phyloP scores from a whole-genome alignment of 2,329 filamentous ascomycete species.

The Aspergillus sp. region DNA sequence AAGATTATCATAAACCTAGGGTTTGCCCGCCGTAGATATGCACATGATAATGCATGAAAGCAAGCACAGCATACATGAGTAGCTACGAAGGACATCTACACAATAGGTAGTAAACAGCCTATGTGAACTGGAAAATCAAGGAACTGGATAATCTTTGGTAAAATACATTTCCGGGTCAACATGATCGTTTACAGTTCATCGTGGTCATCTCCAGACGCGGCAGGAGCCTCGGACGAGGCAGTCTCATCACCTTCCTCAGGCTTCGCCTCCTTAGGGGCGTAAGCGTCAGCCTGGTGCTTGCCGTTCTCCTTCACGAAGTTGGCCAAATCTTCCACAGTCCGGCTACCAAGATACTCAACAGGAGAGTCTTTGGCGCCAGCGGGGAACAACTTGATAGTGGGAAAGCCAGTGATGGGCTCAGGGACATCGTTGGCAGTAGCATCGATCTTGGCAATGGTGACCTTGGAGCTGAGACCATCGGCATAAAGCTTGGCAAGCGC shows the following conservation, averaged over 20 bases:
- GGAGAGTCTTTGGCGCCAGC: constrained; percentile 81
- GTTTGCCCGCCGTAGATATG: too few relatives aligned
- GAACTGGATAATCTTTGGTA: neutral
- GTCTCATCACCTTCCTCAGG: constrained; percentile 41
- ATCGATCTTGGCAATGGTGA: constrained; percentile 80
- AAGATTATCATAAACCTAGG: too few relatives aligned
- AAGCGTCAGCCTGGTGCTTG: constrained; percentile 71
- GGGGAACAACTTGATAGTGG: constrained; percentile 96
- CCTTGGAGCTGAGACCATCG: constrained; percentile 49
- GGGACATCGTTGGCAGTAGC: constrained; percentile 94
- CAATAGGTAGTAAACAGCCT: too few relatives aligned
- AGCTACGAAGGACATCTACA: too few relatives aligned
- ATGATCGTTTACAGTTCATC: constrained; percentile 32
- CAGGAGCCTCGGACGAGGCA: constrained; percentile 17
- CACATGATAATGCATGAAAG: too few relatives aligned
- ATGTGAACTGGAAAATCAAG: neutral
- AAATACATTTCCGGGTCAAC: constrained; percentile 1
- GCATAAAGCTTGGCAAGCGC: constrained; percentile 54
- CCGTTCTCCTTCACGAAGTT: constrained; percentile 93
- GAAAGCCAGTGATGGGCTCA: constrained; percentile 95
- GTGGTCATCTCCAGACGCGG: constrained; percentile 24
- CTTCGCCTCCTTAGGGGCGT: constrained; percentile 49
- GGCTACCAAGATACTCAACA: constrained; percentile 78
- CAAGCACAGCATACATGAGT: too few relatives aligned
- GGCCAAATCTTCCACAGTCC: constrained; percentile 84